These are phyloP conservation scores for Cinnamomum chago DNA, from an alignment of 164 flowering plant species.

Conservation along the genomic window DNA sequence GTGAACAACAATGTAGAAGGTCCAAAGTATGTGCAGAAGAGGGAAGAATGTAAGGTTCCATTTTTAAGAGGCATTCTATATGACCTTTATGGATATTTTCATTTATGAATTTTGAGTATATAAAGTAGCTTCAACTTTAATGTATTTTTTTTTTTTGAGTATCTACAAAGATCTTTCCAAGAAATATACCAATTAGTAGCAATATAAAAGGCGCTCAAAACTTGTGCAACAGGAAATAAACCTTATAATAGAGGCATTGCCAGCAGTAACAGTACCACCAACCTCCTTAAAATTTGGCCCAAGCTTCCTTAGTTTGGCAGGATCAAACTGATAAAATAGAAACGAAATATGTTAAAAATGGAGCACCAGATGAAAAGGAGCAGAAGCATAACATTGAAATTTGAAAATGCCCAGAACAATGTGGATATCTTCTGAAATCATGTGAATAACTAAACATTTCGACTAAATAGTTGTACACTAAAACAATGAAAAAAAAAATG, in stretches of 20 bases:
- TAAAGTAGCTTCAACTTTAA: too few relatives aligned
- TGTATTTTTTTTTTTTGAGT: too few relatives aligned
- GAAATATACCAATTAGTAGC: not conserved
- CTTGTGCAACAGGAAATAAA: conserved; percentile 10
- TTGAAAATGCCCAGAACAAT: not conserved
- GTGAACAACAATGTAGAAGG: not conserved
- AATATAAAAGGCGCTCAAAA: not conserved
- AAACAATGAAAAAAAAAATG: too few relatives aligned
- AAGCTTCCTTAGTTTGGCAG: conserved; percentile 75
- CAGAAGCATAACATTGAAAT: not conserved
- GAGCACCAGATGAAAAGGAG: not conserved
- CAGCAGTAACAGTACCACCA: conserved; percentile 95
- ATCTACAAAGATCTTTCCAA: not conserved
- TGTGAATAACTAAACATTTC: not conserved
- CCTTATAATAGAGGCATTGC: conserved; percentile 97
- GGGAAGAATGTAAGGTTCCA: not conserved
- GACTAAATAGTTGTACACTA: not conserved
- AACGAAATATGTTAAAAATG: conserved; percentile 1
- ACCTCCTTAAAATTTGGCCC: conserved; percentile 78
- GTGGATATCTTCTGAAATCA: not conserved
- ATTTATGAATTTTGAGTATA: too few relatives aligned
- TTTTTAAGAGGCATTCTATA: too few relatives aligned
- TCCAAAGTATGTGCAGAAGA: not conserved
- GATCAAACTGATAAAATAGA: conserved; percentile 67
- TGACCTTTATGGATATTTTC: too few relatives aligned